A percentile compares a stretch with the other conserved stretches of the same genome.
Conservation (phyloP, 1,139 yeast genomes). For the Sugiyamaella pinicola region DNA sequence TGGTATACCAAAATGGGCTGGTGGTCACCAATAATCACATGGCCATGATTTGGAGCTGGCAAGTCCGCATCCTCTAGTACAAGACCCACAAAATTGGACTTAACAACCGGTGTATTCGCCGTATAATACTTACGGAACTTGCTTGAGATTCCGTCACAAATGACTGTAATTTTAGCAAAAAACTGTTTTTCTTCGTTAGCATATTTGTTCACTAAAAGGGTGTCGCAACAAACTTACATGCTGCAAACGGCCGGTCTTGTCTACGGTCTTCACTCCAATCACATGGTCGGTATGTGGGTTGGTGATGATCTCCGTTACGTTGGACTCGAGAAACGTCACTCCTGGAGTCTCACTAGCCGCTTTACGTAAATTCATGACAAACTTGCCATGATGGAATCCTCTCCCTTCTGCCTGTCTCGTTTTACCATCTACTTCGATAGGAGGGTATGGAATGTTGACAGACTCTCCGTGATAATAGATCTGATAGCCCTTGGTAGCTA, state of each 20-base stretch:
- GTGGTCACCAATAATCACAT: conserved; percentile 81
- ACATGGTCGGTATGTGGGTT: conserved; percentile 56
- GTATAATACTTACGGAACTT: conserved; percentile 79
- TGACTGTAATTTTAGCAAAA: conserved; percentile 65
- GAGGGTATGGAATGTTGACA: conserved; percentile 70
- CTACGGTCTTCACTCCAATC: conserved; percentile 60
- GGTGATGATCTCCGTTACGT: conserved; percentile 65
- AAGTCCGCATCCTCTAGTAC: conserved; percentile 69
- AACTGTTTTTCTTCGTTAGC: too few species aligned
- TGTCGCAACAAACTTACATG: conserved; percentile 5
- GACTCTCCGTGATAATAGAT: conserved; percentile 63
- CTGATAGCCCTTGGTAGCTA: conserved; percentile 76
- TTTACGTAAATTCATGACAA: conserved; percentile 72
- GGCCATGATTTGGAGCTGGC: conserved; percentile 80
- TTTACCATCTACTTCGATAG: conserved; percentile 24
- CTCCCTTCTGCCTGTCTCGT: conserved; percentile 59
- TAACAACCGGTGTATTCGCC: conserved; percentile 62
- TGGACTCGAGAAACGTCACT: conserved; percentile 78
- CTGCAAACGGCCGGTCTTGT: conserved; percentile 30
- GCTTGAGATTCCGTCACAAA: conserved; percentile 94
- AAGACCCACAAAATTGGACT: conserved; percentile 86
- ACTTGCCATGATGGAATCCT: conserved; percentile 90
- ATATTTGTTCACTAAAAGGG: too few species aligned
- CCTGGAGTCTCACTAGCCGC: conserved; percentile 62
- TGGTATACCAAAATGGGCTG: conserved; percentile 90